Base-by-base conservation (phyloP, 2,329 filamentous ascomycete species). In the Bipolaris cookei region DNA sequence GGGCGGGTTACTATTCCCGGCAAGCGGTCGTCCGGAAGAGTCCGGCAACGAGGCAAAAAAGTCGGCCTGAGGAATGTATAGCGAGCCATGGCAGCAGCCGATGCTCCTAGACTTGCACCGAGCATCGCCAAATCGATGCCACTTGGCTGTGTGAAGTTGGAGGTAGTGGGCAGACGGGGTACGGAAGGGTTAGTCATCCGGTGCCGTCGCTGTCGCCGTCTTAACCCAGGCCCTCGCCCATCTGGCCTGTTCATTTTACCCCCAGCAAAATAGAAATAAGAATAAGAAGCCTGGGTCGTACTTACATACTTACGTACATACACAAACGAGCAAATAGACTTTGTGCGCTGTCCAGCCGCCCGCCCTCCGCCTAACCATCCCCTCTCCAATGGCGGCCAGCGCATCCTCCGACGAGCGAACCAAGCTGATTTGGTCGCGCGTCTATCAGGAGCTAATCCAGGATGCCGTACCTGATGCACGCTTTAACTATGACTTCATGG, bases 391-490 rank as follows among this genome's bases (percentile, higher is more conserved):
- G 68, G 55, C 59, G 7, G 47, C 41, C n/a, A 52, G 63, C 8
- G 20, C 51, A 14, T 55, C 63, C 14, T 20, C 57, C 58, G 54
- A 61, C 3, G 51, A 58, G 48, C 55, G 57, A 42, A 61, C 59
- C 7, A 67, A 62, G 35, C 35, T 62, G 23, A 63, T 76, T 37
- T 71, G 72, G 66, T 54, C 62, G 1, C 59, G 51, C 44, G 68
- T 79, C 39, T 78, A 77, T 70, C 61, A 63, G 10, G 62, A 74
- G 32, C 73, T 81, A 21, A 63, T 73, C 45, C 63, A 72, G 46
- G 68, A 80, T 47, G 79, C 78, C 8, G 46, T 74, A 4, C 78
- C 79, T 6, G 79, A 81, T 61, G 79, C 79, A 28, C 76, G 79
- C 45, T 78, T 77, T 66, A 68, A 79, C 64, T 74, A 66, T 61